Percentiles rank a stretch among this genome's conserved stretches.
These are phyloP conservation scores for Aspergillus floridensis DNA, from an alignment of 2,329 filamentous ascomycete genomes.

Conservation along the genomic window DNA sequence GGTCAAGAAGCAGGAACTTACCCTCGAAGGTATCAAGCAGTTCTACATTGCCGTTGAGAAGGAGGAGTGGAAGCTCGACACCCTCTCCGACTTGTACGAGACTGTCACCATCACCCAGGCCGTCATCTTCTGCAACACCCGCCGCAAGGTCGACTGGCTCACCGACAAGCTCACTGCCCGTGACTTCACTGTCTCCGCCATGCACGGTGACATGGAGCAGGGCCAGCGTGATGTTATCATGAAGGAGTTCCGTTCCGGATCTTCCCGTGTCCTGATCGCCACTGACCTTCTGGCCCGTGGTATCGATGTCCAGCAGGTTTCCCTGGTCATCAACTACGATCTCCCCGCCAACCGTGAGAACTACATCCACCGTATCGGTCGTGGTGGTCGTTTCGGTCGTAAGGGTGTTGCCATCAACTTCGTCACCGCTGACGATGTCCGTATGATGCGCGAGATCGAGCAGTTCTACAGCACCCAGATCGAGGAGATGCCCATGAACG, in stretches of 20 bases:
- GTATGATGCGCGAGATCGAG: slow-evolving; percentile 99
- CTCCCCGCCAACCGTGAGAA: slow-evolving; percentile 98
- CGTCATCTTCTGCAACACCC: slow-evolving; percentile 99
- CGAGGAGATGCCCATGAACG: slow-evolving; percentile 99
- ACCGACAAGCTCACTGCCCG: slow-evolving; percentile 98
- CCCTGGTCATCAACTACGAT: slow-evolving; percentile 99
- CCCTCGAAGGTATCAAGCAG: slow-evolving; percentile 99
- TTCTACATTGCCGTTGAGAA: slow-evolving; percentile 99
- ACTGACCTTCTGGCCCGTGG: slow-evolving; percentile 97
- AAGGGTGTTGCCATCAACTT: slow-evolving; percentile 99
- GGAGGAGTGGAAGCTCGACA: slow-evolving; percentile 99
- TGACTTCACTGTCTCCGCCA: slow-evolving; percentile 99
- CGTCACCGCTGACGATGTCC: slow-evolving; percentile 96
- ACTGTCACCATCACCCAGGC: slow-evolving; percentile 99
- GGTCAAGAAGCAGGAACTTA: slow-evolving; percentile 99
- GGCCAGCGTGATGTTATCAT: slow-evolving; percentile 97
- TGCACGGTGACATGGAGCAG: slow-evolving; percentile 99
- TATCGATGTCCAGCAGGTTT: slow-evolving; percentile 99
- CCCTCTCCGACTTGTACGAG: slow-evolving; percentile 97
- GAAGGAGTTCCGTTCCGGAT: slow-evolving; percentile 99
- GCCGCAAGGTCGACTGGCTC: slow-evolving; percentile 99
- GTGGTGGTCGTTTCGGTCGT: slow-evolving; percentile 98
- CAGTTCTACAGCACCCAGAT: slow-evolving; percentile 99
- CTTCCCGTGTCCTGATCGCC: slow-evolving; percentile 96
- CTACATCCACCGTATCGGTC: slow-evolving; percentile 99